A percentile compares a stretch with the other conserved stretches of the same genome.
phyloP scores from a whole-genome alignment of 805 yeast species.

The Metschnikowia reukaufii region DNA sequence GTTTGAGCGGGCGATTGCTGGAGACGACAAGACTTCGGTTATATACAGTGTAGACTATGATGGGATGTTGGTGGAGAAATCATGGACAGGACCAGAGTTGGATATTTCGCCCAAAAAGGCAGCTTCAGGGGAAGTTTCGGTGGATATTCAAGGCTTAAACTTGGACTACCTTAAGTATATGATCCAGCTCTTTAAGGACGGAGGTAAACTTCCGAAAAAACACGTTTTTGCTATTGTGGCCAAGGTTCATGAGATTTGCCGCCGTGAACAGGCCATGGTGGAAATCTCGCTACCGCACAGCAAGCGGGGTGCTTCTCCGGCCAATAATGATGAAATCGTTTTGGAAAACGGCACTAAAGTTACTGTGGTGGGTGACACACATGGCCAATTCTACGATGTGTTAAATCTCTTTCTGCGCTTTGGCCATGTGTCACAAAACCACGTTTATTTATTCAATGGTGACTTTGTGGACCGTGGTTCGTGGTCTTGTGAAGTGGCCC shows the following conservation, averaged over 20 bases:
- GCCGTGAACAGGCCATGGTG: slow-evolving; percentile 68
- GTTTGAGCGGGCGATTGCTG: slow-evolving; percentile 84
- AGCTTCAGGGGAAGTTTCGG: slow-evolving; percentile 22
- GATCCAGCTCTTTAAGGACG: slow-evolving; percentile 70
- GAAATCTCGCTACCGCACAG: slow-evolving; percentile 55
- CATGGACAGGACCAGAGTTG: slow-evolving; percentile 60
- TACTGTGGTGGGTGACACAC: slow-evolving; percentile 96
- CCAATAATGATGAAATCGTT: slow-evolving; percentile 24
- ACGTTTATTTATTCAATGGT: slow-evolving; percentile 87
- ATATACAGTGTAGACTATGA: slow-evolving; percentile 50
- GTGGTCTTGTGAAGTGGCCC: slow-evolving; percentile 96
- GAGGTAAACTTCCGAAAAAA: slow-evolving; percentile 72
- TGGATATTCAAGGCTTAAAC: slow-evolving; percentile 43
- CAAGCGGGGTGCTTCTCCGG: slow-evolving; percentile 15
- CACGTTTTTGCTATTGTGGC: slow-evolving; percentile 81
- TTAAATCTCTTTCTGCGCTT: slow-evolving; percentile 72
- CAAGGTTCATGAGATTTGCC: slow-evolving; percentile 64
- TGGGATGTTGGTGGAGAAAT: slow-evolving; percentile 49
- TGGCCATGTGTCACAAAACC: slow-evolving; percentile 67
- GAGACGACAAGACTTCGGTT: slow-evolving; percentile 57
- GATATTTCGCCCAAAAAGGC: slow-evolving; percentile 35
- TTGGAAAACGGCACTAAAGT: slow-evolving; percentile 44
- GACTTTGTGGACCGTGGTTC: slow-evolving; percentile 98
- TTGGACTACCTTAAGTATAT: slow-evolving; percentile 59
- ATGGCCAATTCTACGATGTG: slow-evolving; percentile 93